Evolutionary conservation across 139 green algal genomes (phyloP), one percentile per base, ranked within the genome.

Genomic region (Volvox africanus): DNA sequence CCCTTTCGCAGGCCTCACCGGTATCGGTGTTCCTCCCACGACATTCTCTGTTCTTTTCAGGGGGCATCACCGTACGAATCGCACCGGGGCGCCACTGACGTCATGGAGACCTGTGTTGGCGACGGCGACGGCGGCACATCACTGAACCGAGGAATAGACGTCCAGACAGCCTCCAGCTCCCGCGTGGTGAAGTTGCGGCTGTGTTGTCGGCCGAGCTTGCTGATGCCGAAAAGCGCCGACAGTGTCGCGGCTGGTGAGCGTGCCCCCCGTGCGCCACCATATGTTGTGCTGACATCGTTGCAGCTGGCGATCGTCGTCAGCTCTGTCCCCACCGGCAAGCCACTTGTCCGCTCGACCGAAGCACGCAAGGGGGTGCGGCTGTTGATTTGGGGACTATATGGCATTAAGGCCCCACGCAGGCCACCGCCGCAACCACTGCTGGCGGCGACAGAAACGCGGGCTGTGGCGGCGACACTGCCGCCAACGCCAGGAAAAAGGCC

Each of bases 161-260:
- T 82, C 37, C 76, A 61, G 32, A 82, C 85, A 0, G 85, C 85
- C 85, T 82, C 85, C 69, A 89, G 37, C 37, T 89, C 85, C 69
- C 69, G 35, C 85, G 69, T 37, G 5, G 85, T 89, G 37, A 89
- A 89, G n/a, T 80, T 89, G n/a, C 85, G 85, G 85, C 85, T 89
- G 65, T 44, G 28, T 5, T 55, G 2, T 0, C 36, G 17, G 22
- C 35, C 24, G 67, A 65, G 65, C 75, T 18, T 33, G 32, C 75
- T 81, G 30, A 81, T 19, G 19, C 75, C 75, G 17, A 55, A n/a
- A 32, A 32, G 1, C 26, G 18, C 71, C 20, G 28, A 36, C 71
- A 79, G 6, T 30, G 71, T 79, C 18, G 71, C 22, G 71, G 71
- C 71, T 21, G 24, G 71, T n/a, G 71, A 35, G 26, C 71, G 24